Evolutionary conservation across 2,329 filamentous ascomycete genomes (phyloP).

Genomic region (Scleromitrula shiraiana): DNA sequence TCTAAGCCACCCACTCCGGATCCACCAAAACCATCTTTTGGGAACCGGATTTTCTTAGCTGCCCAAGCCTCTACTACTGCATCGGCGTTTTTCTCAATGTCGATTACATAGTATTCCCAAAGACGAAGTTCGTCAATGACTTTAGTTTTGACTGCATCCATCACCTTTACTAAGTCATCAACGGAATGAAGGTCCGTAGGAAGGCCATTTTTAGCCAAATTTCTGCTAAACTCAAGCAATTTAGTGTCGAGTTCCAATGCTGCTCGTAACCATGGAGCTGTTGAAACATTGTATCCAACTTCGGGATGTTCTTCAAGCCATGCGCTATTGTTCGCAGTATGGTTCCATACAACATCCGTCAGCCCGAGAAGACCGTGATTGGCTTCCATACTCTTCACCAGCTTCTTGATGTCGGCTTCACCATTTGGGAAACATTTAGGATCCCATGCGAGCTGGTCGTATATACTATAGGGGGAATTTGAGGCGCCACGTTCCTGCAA

Average conservation of each 20-base stretch:
- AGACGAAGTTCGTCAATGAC: constrained; percentile 71
- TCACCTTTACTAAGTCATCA: constrained; percentile 71
- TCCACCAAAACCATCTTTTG: constrained; percentile 43
- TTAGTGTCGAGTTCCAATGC: constrained; percentile 72
- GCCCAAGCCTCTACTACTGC: constrained; percentile 66
- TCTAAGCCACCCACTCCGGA: constrained; percentile 42
- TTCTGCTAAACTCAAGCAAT: constrained; percentile 56
- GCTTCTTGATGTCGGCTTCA: constrained; percentile 67
- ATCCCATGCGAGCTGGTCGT: constrained; percentile 86
- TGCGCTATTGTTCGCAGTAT: constrained; percentile 90
- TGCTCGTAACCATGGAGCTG: constrained; percentile 69
- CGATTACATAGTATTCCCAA: constrained; percentile 89
- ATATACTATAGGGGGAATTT: constrained; percentile 96
- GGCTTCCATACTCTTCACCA: constrained; percentile 75
- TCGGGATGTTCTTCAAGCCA: constrained; percentile 95
- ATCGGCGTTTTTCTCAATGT: constrained; percentile 65
- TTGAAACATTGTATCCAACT: constrained; percentile 87
- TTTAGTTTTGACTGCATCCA: constrained; percentile 74
- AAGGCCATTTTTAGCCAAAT: constrained; percentile 60
- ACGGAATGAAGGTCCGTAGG: constrained; percentile 63
- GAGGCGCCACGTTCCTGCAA: constrained; percentile 81
- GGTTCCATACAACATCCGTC: constrained; percentile 96
- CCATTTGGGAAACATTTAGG: constrained; percentile 73
- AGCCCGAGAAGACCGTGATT: constrained; percentile 79
- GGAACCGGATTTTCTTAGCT: constrained; percentile 46